Percentiles rank a stretch among this genome's conserved stretches.
phyloP scores from a whole-genome alignment of 768 basidiomycete species.

The Calocybe gangraenosa region DNA sequence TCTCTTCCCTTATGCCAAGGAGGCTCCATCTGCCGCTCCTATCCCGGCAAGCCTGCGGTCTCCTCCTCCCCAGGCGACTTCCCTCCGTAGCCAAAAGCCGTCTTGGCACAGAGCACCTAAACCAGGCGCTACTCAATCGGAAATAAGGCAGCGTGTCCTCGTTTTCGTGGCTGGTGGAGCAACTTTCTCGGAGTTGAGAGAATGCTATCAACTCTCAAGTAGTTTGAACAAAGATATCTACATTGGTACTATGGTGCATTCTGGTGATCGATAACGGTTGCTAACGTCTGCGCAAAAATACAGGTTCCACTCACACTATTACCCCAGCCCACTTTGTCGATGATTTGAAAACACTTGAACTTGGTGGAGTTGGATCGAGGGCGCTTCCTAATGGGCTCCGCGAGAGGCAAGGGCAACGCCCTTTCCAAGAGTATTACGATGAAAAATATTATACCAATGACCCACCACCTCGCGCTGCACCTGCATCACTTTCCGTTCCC shows the following conservation, averaged over 20 bases:
- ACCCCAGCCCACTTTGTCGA: constrained; percentile 84
- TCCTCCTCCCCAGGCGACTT: constrained; percentile 57
- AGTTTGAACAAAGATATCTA: constrained; percentile 82
- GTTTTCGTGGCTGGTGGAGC: constrained; percentile 94
- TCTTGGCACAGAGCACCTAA: constrained; percentile 82
- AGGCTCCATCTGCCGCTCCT: constrained; percentile 55
- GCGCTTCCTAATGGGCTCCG: constrained; percentile 66
- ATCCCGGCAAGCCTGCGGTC: constrained; percentile 42
- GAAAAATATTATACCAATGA: constrained; percentile 71
- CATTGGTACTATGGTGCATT: constrained; percentile 59
- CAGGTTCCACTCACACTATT: constrained; percentile 86
- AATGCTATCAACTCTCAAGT: constrained; percentile 76
- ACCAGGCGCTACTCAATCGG: constrained; percentile 39
- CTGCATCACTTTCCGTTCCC: constrained; percentile 30
- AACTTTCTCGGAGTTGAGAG: constrained; percentile 93
- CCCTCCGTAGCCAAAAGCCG: constrained; percentile 85
- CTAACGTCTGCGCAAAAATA: not conserved
- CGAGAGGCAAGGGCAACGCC: constrained; percentile 40
- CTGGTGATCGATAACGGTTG: no score
- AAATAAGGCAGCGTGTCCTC: constrained; percentile 72
- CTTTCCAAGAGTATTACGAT: constrained; percentile 77
- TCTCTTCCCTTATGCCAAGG: constrained; percentile 88
- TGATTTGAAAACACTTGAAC: constrained; percentile 82
- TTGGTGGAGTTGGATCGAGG: constrained; percentile 81
- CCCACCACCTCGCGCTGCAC: constrained; percentile 44